phyloP scores from a whole-genome alignment of 345 rosid species.

The Dipteronia dyeriana region DNA sequence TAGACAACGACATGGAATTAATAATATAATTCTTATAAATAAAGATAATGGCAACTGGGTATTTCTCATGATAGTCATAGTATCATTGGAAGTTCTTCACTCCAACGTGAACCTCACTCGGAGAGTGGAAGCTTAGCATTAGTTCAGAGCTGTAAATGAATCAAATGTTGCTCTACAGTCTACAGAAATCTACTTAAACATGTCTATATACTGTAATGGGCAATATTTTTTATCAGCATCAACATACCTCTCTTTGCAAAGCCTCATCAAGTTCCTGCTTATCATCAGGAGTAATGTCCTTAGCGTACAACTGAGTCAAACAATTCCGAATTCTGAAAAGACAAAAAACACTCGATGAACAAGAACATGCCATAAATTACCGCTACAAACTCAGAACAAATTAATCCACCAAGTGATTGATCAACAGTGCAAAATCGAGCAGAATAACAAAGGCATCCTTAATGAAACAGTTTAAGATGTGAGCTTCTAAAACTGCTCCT shows the following conservation, averaged over 20 bases:
- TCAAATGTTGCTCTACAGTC: neutral
- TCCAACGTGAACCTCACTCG: no score
- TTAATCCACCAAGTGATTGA: neutral
- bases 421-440: neutral
- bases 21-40: neutral
- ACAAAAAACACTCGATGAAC: neutral
- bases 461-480: neutral
- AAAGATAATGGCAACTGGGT: neutral
- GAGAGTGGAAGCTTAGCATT: neutral
- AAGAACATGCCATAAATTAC: conserved; percentile 13
- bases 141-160: neutral
- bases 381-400: neutral
- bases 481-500: neutral
- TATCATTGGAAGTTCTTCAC: no score
- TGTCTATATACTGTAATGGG: neutral
- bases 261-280: conserved; percentile 99
- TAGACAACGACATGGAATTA: neutral
- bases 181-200: neutral
- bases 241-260: conserved; percentile 82
- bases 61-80: neutral
- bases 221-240: neutral
- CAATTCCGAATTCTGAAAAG: conserved; percentile 73
- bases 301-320: conserved; percentile 88
- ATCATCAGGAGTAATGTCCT: conserved; percentile 96
- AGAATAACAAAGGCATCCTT: neutral